A percentile compares a stretch with the other conserved stretches of the same genome.
phyloP scores from a whole-genome alignment of 2,329 filamentous ascomycete genomes.

The Fusarium xyrophilum region DNA sequence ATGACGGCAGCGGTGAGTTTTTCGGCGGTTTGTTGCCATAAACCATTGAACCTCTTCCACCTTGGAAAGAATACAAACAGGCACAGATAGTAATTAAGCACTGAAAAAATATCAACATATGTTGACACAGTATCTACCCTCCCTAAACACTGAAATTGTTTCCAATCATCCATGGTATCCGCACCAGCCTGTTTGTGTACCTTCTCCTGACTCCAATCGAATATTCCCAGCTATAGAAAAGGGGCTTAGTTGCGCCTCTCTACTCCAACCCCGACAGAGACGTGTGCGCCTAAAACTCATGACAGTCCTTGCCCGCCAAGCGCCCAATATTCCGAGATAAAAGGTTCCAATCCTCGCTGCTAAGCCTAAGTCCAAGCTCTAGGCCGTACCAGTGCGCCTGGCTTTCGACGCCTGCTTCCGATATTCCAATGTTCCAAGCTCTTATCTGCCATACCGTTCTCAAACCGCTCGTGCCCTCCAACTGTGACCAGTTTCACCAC shows the following conservation, averaged over 20 bases:
- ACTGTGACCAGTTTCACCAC: conserved; percentile 73
- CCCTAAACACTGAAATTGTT: background rate
- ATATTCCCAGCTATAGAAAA: conserved; percentile 18
- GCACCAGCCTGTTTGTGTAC: conserved; percentile 14
- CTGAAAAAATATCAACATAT: background rate
- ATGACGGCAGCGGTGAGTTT: conserved; percentile 26
- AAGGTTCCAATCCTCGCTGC: background rate
- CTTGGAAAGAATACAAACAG: background rate
- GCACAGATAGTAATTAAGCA: background rate
- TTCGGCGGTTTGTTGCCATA: background rate
- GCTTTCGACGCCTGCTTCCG: conserved; percentile 50
- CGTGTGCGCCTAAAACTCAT: conserved; percentile 10
- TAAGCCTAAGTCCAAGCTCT: conserved; percentile 35
- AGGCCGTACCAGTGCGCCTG: conserved; percentile 33
- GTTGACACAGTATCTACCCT: background rate
- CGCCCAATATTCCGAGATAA: background rate
- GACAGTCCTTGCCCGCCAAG: conserved; percentile 1
- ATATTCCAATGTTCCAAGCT: conserved; percentile 46
- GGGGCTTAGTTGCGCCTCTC: conserved; percentile 30
- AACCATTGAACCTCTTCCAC: background rate
- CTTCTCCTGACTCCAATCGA: background rate
- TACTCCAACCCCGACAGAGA: conserved; percentile 19
- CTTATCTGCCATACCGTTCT: conserved; percentile 47
- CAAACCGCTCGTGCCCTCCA: conserved; percentile 68
- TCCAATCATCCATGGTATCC: conserved; percentile 17